A percentile compares a stretch with the other conserved stretches of the same genome.
Evolutionary conservation across 1,139 yeast species (phyloP).

Genomic region (Blastobotrys serpentis): DNA sequence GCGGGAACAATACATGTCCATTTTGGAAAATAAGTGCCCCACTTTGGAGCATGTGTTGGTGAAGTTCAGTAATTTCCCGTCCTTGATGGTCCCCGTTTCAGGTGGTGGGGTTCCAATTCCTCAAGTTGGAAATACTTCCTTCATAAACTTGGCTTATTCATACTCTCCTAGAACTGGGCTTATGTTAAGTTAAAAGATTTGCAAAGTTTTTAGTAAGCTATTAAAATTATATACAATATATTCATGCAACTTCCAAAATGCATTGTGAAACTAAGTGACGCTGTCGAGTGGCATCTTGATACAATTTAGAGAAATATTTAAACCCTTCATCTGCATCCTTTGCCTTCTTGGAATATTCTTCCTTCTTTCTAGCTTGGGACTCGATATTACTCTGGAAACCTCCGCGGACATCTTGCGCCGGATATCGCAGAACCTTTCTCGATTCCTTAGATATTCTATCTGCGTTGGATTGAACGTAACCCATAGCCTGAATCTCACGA

Average conservation of each 20-base stretch:
- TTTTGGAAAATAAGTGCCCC: conserved; percentile 3
- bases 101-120: conserved; percentile 4
- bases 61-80: conserved; percentile 1
- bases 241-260: conserved; percentile 22
- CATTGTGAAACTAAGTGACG: conserved; percentile 29
- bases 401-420: conserved; percentile 78
- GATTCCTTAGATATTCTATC: conserved; percentile 79
- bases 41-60: conserved; percentile 1
- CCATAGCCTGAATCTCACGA: conserved; percentile 59
- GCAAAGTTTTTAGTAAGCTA: not conserved
- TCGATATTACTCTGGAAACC: conserved; percentile 73
- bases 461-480: conserved; percentile 77
- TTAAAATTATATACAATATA: not conserved
- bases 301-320: conserved; percentile 58
- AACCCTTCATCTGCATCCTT: conserved; percentile 59
- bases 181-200: not conserved
- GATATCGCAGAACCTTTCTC: conserved; percentile 74
- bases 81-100: conserved; percentile 4
- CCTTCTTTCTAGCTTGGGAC: conserved; percentile 58
- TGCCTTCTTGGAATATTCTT: conserved; percentile 52
- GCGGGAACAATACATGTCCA: conserved; percentile 4
- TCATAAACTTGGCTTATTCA: not conserved
- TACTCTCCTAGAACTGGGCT: conserved; percentile 5
- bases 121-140: not conserved
- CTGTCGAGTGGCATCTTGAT: conserved; percentile 38